phyloP scores from a whole-genome alignment of 176 grass and related monocot genomes.

The Canna indica region DNA sequence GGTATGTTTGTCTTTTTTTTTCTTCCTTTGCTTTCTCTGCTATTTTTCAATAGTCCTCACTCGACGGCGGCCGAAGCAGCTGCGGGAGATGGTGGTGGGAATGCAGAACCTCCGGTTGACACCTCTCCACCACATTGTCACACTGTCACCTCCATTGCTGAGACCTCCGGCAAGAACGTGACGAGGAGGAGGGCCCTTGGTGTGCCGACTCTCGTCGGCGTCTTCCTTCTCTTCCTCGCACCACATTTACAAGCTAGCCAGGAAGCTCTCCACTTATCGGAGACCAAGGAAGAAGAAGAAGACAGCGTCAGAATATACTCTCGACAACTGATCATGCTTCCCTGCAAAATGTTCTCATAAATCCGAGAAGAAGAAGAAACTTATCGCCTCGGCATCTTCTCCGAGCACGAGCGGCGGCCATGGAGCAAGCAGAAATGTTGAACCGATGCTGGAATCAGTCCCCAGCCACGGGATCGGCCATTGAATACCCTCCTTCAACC shows the following conservation, averaged over 20 bases:
- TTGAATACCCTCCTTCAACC: not conserved
- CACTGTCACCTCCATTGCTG: conserved; percentile 7
- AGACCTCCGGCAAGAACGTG: too few species aligned
- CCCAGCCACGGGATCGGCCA: not conserved
- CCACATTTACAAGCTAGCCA: not conserved
- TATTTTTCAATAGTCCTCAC: too few species aligned
- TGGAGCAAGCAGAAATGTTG: not conserved
- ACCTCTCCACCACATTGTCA: not conserved
- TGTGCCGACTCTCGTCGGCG: not conserved
- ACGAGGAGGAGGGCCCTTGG: too few species aligned
- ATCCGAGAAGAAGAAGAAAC: not conserved
- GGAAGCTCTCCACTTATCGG: not conserved
- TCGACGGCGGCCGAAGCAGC: not conserved
- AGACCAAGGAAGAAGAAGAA: too few species aligned
- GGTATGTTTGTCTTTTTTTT: too few species aligned
- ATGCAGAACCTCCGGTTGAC: conserved; percentile 10
- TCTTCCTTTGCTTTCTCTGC: too few species aligned
- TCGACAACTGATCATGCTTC: not conserved
- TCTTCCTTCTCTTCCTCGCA: not conserved
- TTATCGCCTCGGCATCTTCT: not conserved
- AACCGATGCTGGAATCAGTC: not conserved
- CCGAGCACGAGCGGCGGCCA: not conserved
- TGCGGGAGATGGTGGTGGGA: conserved; percentile 1
- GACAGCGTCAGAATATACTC: too few species aligned
- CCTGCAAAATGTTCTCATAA: not conserved